Base-by-base conservation (phyloP, 306 rosid species). In the Vicia villosa region DNA sequence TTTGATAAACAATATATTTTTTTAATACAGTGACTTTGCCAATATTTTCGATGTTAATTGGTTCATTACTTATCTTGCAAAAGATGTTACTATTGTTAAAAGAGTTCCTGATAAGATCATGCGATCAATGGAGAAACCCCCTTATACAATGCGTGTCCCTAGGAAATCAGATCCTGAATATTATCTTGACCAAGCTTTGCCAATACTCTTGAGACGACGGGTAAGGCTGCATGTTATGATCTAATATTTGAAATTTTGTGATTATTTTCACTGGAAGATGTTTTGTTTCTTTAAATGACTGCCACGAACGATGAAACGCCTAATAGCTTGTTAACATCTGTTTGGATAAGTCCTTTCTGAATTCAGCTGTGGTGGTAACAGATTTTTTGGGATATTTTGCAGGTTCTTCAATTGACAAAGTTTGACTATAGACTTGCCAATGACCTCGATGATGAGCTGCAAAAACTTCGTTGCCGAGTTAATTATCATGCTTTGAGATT, bases 101-200 rank as follows among this genome's bases (percentile, higher is more conserved):
- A 91, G 95, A 86, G 97, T 91, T 80, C 97, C 99, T 40, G 87
- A 87, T 74, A 91, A 91, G 79, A 66, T 89, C 49, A 95, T 95
- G 99, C 88, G 95, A 45, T 81, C 89, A 63, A 91, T 95, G 99
- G 99, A 95, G 10, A 95, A 95, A 79, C 99, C 99, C 57, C 99
- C 99, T 46, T 95, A 95, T 75, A 91, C 95, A 34, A 95, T 95
- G 97, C 97, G 99, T 14, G 99, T 95, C 61, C 99, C 99, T 3
- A 87, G 99, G 84, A 95, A 91, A 82, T 95, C 99, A 14, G 92
- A 88, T 10, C 97, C 99, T 65, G 99, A 95, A 73, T 95, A 91
- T 77, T 95, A 95, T 86, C 90, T 83, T 63, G 97, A 91, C 69
- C 99, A 95, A 87, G 99, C 89, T 70, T 78, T 95, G 80, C 99